Evolutionary conservation across 139 green algal species (phyloP), one percentile per base, ranked within the genome.

Genomic region (Mesotaenium endlicherianum): DNA sequence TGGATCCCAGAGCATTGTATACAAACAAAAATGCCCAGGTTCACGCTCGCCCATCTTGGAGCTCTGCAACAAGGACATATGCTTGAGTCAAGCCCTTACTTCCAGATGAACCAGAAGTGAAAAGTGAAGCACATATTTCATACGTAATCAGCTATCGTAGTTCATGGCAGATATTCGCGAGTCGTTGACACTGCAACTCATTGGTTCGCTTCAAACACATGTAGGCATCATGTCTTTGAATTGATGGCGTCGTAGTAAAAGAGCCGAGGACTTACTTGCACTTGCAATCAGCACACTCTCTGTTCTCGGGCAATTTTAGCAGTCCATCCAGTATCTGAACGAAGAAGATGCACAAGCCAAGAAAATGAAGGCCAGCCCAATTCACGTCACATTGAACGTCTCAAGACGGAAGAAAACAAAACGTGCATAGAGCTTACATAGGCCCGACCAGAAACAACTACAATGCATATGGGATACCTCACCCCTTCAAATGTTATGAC

Each of bases 11-110:
- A 88, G 81, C 89, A 92, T n/a, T 85, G 70, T 41, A 92, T 91
- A 75, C 89, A 92, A 3, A 92, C 39, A 70, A 92, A 92, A 14
- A 92, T 60, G 59, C 89, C 89, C 1, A 92, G 71, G 80, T 92
- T 91, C 17, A 90, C 77, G 50, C 75, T 88, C 53, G 88, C 89
- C 89, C 89, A 92, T 5, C 85, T 50, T 36, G 81, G 84, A 30
- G 69, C 84, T 59, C 83, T 88, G 82, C 70, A 83, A 41, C 34
- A 45, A n/a, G n/a, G n/a, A n/a, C n/a, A n/a, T n/a, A n/a, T n/a
- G n/a, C n/a, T n/a, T n/a, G n/a, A n/a, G n/a, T n/a, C n/a, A n/a
- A n/a, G n/a, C n/a, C n/a, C n/a, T n/a, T n/a, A n/a, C n/a, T n/a
- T n/a, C n/a, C n/a, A n/a, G n/a, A n/a, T n/a, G n/a, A n/a, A n/a